phyloP scores from a whole-genome alignment of 202 grass and related monocot genomes.

The Digitaria exilis region DNA sequence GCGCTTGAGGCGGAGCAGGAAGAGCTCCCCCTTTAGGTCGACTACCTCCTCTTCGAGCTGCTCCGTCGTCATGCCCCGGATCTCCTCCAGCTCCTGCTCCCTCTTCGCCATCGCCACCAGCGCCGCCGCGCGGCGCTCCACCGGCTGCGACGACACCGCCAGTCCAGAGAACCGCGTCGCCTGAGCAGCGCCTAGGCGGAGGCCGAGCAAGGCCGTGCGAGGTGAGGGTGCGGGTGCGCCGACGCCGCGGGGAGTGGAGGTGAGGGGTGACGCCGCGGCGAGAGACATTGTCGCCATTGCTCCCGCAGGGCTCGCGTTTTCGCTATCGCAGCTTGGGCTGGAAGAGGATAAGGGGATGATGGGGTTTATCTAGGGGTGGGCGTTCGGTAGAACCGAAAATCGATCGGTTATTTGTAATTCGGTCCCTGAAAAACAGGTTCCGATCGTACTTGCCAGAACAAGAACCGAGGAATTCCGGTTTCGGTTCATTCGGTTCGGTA shows the following conservation, averaged over 20 bases:
- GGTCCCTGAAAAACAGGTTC: too few species aligned
- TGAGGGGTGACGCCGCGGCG: slow-evolving; percentile 51
- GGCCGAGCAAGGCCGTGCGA: slow-evolving; percentile 31
- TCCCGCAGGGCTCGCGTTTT: slow-evolving; percentile 29
- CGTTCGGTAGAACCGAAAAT: too few species aligned
- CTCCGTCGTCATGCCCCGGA: slow-evolving; percentile 70
- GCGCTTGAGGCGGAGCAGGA: slow-evolving; percentile 92
- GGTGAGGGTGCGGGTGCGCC: slow-evolving; percentile 13
- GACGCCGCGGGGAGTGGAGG: slow-evolving; percentile 36
- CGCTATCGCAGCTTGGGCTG: slow-evolving; percentile 13
- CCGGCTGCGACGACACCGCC: slow-evolving; percentile 19
- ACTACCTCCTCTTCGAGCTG: slow-evolving; percentile 83
- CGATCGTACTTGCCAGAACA: too few species aligned
- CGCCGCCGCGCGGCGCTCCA: slow-evolving; percentile 33
- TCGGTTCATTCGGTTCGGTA: too few species aligned
- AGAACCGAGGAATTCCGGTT: too few species aligned
- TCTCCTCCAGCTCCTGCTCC: slow-evolving; percentile 85
- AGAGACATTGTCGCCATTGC: slow-evolving; percentile 62
- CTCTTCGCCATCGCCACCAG: slow-evolving; percentile 77
- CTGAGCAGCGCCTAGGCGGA: slow-evolving; percentile 19
- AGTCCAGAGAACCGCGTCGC: slow-evolving; percentile 35
- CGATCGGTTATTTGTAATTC: too few species aligned
- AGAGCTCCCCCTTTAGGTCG: slow-evolving; percentile 93
- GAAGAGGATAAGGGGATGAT: slow-evolving; percentile 48
- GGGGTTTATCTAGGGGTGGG: slow-evolving; percentile 24